Evolutionary conservation across 208 protist genomes (phyloP).

Genomic region (Kentomonas sorsogonicus): DNA sequence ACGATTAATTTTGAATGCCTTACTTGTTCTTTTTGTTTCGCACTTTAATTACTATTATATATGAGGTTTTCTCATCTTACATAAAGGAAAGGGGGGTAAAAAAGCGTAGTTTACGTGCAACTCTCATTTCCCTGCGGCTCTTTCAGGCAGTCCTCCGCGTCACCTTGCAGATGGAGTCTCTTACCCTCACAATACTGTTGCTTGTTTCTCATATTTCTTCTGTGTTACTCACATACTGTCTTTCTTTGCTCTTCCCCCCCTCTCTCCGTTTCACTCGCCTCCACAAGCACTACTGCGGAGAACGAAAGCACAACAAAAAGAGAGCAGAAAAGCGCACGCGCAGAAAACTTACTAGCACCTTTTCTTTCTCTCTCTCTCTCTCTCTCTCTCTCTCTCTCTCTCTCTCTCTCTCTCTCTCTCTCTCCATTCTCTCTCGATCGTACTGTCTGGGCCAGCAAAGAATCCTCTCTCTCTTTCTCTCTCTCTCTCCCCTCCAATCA

Average conservation of each 20-base stretch:
- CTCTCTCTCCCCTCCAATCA: not conserved
- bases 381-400: not conserved
- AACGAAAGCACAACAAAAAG: slow-evolving; percentile 2
- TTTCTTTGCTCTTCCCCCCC: not conserved
- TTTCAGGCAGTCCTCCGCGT: too few relatives aligned
- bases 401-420: not conserved
- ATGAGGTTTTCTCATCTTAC: too few relatives aligned
- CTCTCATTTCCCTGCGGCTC: too few relatives aligned
- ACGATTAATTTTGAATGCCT: too few relatives aligned
- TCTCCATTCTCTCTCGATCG: not conserved
- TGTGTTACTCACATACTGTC: not conserved
- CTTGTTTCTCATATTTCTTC: not conserved
- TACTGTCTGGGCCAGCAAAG: too few relatives aligned
- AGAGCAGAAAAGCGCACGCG: not conserved
- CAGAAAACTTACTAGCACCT: too few relatives aligned
- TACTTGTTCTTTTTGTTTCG: too few relatives aligned
- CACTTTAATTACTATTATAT: too few relatives aligned
- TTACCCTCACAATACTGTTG: not conserved
- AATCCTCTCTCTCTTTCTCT: slow-evolving; percentile 1
- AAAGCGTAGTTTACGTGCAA: too few relatives aligned
- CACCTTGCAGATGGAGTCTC: too few relatives aligned
- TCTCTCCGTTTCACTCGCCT: not conserved
- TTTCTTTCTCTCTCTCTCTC: not conserved
- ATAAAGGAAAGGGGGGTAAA: too few relatives aligned
- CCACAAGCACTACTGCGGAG: not conserved